A percentile compares a stretch with the other conserved stretches of the same genome.
Evolutionary conservation across 441 rosid genomes (phyloP).

Genomic region (Macaranga tanarius): DNA sequence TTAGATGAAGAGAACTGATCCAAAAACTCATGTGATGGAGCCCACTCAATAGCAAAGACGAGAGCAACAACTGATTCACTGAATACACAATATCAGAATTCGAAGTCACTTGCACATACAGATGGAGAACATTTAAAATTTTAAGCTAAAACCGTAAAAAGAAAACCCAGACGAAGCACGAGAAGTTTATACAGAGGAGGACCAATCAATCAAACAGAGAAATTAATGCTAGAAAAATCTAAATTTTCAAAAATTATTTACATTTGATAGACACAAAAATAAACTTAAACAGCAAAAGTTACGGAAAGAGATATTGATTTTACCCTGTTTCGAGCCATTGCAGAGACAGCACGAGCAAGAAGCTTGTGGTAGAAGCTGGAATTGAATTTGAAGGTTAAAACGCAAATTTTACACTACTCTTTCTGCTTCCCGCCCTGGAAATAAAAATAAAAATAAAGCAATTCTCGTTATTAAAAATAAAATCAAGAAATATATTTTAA

Average conservation of each 20-base stretch:
- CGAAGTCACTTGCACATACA: no score
- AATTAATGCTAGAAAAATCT: neutral
- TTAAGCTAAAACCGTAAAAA: neutral
- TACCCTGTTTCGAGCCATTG: slow-evolving; percentile 80
- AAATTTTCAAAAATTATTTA: neutral
- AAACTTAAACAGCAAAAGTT: no score
- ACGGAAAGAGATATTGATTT: neutral
- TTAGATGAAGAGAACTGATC: neutral
- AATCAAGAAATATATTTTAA: no score
- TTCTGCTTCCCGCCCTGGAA: slow-evolving; percentile 35
- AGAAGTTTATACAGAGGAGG: no score
- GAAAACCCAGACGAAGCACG: no score
- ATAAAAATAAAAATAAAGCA: neutral
- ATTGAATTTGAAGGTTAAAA: neutral
- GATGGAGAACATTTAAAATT: no score
- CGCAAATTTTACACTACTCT: neutral
- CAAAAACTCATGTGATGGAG: no score
- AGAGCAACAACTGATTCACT: no score
- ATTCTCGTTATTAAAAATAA: no score
- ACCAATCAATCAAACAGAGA: neutral
- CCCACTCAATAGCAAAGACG: no score
- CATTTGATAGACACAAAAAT: neutral
- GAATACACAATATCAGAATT: no score
- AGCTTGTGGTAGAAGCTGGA: slow-evolving; percentile 38
- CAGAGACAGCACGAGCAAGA: slow-evolving; percentile 9